phyloP scores from a whole-genome alignment of 2,329 filamentous ascomycete genomes.

The Cryphonectria radicalis region DNA sequence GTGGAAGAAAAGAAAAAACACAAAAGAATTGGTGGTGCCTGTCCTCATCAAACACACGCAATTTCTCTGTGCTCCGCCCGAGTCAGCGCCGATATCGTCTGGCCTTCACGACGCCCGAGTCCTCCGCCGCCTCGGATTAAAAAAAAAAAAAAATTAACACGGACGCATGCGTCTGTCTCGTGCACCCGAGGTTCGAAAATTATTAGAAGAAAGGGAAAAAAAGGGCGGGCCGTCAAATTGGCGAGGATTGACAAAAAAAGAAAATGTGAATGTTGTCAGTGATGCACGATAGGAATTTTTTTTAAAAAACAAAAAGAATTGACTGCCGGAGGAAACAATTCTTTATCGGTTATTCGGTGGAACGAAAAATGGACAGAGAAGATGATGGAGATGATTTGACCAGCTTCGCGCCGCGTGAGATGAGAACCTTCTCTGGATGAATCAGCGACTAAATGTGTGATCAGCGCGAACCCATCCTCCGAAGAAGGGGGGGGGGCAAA shows the following conservation, averaged over 20 bases:
- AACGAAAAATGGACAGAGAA: slow-evolving; percentile 8
- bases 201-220: too few relatives aligned
- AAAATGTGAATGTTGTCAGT: not conserved
- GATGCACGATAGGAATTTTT: not conserved
- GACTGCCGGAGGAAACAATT: slow-evolving; percentile 5
- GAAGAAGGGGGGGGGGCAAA: not conserved
- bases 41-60: not conserved
- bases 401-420: slow-evolving; percentile 24
- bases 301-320: not conserved
- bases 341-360: slow-evolving; percentile 3
- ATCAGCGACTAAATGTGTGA: slow-evolving; percentile 30
- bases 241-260: not conserved
- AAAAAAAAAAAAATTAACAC: not conserved
- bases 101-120: not conserved
- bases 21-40: not conserved
- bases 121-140: not conserved
- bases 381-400: slow-evolving; percentile 4
- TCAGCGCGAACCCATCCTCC: slow-evolving; percentile 26
- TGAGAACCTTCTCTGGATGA: slow-evolving; percentile 29
- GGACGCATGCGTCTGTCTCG: not conserved
- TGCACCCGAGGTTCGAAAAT: not conserved
- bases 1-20: not conserved
- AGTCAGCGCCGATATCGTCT: slow-evolving; percentile 14
- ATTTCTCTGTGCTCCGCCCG: not conserved
- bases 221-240: not conserved